Base-by-base conservation (phyloP, 169 alveolate genomes). In the Eimeria falciformis region DNA sequence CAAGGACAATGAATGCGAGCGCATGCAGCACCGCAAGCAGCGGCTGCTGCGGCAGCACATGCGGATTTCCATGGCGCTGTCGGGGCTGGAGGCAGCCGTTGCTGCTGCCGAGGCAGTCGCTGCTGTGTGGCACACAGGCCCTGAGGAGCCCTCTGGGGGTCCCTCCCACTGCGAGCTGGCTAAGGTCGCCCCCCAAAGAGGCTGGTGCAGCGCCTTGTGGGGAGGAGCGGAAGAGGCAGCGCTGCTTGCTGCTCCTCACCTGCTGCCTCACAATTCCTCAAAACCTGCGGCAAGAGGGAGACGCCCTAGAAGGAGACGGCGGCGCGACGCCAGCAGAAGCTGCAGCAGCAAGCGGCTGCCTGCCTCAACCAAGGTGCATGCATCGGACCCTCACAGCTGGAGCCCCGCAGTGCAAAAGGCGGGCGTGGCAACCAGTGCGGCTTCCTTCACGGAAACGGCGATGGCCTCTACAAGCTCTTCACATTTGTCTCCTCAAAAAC, bases 171-270 rank as follows among this genome's bases (percentile, higher is more conserved):
- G n/a, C 14, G n/a, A 50, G 14, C 62, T 50, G 62, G 62, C 7
- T 7, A 14, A 50, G 50, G 40, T 5, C 50, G 82, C n/a, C 29
- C 50, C 7, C 6, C 58, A 25, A 7, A 25, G 56, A 40, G 56
- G 82, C 3, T 37, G 56, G 82, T 37, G 82, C 56, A 37, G 29
- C 29, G 82, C 82, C 82, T 23, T 37, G 79, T 68, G 79, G 79
- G 79, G 79, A 68, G 79, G 79, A 3, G 40, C 79, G 27, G 79
- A 68, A 4, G 79, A 68, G 37, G 55, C 79, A 58, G 71, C 18
- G 71, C 71, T 27, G 29, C 71, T 27, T 9, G 7, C 58, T 7
- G 14, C 7, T 50, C 21, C 58, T 14, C 58, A 7, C 7, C 58
- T 50, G 7, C 58, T 14, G 7, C 7, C 58, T 9, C 58, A 50